phyloP scores from a whole-genome alignment of 1,284 basidiomycete species.

The Pseudozyma sp. region DNA sequence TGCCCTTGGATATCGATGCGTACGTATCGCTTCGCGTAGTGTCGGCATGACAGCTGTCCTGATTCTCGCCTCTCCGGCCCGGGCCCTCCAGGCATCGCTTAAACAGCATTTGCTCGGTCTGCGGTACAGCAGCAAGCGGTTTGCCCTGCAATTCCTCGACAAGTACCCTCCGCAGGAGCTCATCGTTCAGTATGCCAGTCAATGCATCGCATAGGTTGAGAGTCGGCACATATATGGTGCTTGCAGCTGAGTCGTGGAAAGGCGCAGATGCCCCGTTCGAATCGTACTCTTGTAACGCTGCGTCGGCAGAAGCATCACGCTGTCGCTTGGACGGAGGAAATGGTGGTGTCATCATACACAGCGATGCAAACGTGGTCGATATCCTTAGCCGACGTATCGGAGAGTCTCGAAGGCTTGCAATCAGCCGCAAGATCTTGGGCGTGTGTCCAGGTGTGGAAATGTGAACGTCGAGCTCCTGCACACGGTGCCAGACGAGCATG shows the following conservation, averaged over 20 bases:
- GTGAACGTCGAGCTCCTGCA: constrained; percentile 62
- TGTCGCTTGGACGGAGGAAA: constrained; percentile 39
- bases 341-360: constrained; percentile 55
- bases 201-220: constrained; percentile 41
- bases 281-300: background rate
- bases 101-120: constrained; percentile 17
- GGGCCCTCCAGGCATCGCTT: constrained; percentile 24
- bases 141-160: constrained; percentile 43
- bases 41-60: background rate
- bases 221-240: background rate
- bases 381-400: constrained; percentile 58
- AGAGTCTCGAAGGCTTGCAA: constrained; percentile 48
- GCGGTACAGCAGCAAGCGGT: constrained; percentile 18
- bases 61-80: background rate
- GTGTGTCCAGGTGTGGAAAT: constrained; percentile 54
- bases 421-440: constrained; percentile 47
- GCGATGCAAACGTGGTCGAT: constrained; percentile 55
- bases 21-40: background rate
- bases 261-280: background rate
- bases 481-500: constrained; percentile 61
- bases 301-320: constrained; percentile 17
- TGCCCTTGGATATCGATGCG: background rate
- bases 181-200: constrained; percentile 25
- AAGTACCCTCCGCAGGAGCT: constrained; percentile 17
- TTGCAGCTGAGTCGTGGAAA: background rate